Conservation (phyloP, 257 asterid genomes). For the Orobanche coerulescens region DNA sequence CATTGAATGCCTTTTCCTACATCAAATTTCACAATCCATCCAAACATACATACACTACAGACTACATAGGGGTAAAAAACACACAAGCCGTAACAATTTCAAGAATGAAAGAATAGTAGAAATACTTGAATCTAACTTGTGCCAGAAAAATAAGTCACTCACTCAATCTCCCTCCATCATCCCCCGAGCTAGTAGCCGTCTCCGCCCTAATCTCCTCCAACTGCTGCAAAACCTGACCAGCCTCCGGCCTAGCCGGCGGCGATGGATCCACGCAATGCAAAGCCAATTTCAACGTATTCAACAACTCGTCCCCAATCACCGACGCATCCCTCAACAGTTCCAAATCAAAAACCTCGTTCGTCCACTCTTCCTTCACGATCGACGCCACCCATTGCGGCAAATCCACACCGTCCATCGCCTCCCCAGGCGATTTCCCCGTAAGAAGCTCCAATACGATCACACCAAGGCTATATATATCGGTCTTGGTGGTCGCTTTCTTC, state of each 20-base stretch:
- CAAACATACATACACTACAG: neutral
- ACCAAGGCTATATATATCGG: slow-evolving; percentile 83
- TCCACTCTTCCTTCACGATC: slow-evolving; percentile 93
- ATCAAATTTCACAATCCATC: slow-evolving; percentile 15
- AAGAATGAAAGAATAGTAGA: slow-evolving; percentile 73
- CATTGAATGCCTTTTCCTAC: slow-evolving; percentile 18
- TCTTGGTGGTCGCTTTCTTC: slow-evolving; percentile 84
- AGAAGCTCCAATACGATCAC: slow-evolving; percentile 79
- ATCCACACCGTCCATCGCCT: slow-evolving; percentile 69
- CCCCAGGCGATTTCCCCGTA: slow-evolving; percentile 88
- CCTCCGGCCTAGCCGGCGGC: slow-evolving; percentile 76
- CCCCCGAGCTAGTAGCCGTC: slow-evolving; percentile 49
- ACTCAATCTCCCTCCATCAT: slow-evolving; percentile 47
- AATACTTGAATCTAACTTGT: neutral
- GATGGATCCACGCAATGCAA: slow-evolving; percentile 89
- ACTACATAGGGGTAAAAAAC: neutral
- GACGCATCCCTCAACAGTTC: slow-evolving; percentile 90
- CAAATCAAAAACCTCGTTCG: slow-evolving; percentile 85
- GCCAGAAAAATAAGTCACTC: neutral
- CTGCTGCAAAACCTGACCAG: slow-evolving; percentile 65
- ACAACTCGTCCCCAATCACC: slow-evolving; percentile 74
- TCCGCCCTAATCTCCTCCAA: slow-evolving; percentile 83
- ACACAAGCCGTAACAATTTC: slow-evolving; percentile 18
- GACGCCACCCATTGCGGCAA: slow-evolving; percentile 97
- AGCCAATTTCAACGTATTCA: slow-evolving; percentile 75